Percentiles rank a stretch among this genome's conserved stretches.
Conservation (phyloP, 2,329 filamentous ascomycete genomes). For the Diaporthe caulivora region DNA sequence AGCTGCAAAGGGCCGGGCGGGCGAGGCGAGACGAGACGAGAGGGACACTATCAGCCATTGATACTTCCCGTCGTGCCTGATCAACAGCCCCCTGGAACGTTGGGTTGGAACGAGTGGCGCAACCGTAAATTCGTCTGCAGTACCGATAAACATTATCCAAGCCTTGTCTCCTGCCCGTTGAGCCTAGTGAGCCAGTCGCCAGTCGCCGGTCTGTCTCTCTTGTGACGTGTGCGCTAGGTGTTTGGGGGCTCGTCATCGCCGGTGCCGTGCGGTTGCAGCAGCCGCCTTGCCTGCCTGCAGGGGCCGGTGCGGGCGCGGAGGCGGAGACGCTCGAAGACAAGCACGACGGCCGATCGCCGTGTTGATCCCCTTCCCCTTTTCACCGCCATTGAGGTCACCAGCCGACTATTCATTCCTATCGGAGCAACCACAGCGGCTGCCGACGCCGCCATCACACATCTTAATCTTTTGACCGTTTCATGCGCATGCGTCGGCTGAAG, state of each 20-base stretch:
- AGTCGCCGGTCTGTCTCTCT: no score
- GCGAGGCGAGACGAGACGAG: neutral
- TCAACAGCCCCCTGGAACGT: slow-evolving; percentile 20
- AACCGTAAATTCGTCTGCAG: neutral
- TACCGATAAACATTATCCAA: neutral
- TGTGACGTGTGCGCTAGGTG: neutral
- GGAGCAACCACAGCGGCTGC: slow-evolving; percentile 19
- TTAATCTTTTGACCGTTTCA: slow-evolving; percentile 26
- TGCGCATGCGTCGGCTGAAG: slow-evolving; percentile 4
- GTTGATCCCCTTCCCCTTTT: slow-evolving; percentile 21
- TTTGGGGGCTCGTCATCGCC: neutral
- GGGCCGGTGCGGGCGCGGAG: slow-evolving; percentile 2
- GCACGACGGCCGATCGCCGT: slow-evolving; percentile 21
- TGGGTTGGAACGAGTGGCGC: neutral
- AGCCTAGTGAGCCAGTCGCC: neutral
- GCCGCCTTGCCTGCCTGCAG: neutral
- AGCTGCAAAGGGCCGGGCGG: neutral
- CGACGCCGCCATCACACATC: slow-evolving; percentile 26
- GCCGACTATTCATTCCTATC: slow-evolving; percentile 31
- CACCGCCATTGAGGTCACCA: slow-evolving; percentile 14
- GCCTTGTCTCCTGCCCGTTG: neutral
- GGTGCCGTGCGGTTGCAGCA: neutral
- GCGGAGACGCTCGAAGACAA: neutral
- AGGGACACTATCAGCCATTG: neutral
- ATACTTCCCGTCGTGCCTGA: slow-evolving; percentile 14